phyloP scores from a whole-genome alignment of 768 basidiomycete species.

The Clavaria fumosa region DNA sequence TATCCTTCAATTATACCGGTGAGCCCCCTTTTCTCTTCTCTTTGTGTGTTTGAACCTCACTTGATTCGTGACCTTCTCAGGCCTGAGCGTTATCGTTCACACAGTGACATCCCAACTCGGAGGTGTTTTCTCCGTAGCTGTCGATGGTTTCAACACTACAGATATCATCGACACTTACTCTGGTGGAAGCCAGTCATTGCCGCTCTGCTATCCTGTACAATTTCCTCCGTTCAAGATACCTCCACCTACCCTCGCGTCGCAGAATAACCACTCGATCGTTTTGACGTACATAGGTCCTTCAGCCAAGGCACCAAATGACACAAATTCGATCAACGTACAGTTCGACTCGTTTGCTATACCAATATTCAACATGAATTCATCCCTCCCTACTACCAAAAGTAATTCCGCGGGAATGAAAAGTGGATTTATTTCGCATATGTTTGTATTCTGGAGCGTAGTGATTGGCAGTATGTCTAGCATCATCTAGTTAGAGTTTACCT shows the following conservation, averaged over 20 bases:
- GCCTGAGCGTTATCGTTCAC: slow-evolving; percentile 13
- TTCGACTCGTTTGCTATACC: slow-evolving; percentile 4
- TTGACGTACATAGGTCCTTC: slow-evolving; percentile 3
- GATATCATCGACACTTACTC: slow-evolving; percentile 10
- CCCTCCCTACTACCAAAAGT: no score
- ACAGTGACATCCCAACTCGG: slow-evolving; percentile 11
- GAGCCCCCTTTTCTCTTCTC: neutral
- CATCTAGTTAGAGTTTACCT: no score
- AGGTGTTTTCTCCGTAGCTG: slow-evolving; percentile 11
- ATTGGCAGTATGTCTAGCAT: no score
- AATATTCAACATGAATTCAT: slow-evolving; percentile 1
- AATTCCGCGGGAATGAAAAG: no score
- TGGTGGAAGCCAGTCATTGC: neutral
- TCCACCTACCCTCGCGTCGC: slow-evolving; percentile 1
- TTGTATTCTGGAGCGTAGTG: no score
- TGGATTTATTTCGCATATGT: no score
- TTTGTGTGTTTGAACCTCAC: no score
- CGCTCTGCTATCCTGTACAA: slow-evolving; percentile 5
- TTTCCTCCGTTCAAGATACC: neutral
- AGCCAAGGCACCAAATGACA: slow-evolving; percentile 1
- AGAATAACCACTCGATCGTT: slow-evolving; percentile 1
- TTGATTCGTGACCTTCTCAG: slow-evolving; percentile 9
- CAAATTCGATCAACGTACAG: slow-evolving; percentile 1
- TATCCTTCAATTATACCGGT: slow-evolving; percentile 14
- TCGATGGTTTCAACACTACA: slow-evolving; percentile 12